Base-by-base conservation (phyloP, 2,329 filamentous ascomycete genomes). In the Diaporthe citriasiana region DNA sequence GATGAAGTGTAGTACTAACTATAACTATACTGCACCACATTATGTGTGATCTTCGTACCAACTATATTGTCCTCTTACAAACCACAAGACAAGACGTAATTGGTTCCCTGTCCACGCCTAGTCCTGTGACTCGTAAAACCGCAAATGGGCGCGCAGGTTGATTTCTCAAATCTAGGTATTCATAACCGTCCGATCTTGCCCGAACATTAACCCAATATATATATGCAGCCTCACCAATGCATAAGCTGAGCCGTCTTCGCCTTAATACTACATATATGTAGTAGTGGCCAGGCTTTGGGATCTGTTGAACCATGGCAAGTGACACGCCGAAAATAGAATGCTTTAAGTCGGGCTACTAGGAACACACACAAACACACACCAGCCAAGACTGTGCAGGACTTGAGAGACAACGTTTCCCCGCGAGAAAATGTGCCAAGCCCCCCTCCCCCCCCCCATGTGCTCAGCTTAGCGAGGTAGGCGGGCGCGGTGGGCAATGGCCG, bases 241-340 rank as follows among this genome's bases (percentile, higher is more conserved):
- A 66, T 66, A 35, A 66, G 7, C 4, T 6, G 33, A 12, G 33
- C 30, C 1, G n/a, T 19, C 27, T 17, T n/a, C 17, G 19, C 63
- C 45, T n/a, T n/a, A n/a, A 40, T 27, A 19, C 63, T 19, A 1
- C 13, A n/a, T n/a, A n/a, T n/a, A n/a, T n/a, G n/a, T n/a, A n/a
- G n/a, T 38, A 27, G 33, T 51, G 45, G 22, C 38, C 45, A 66
- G 19, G n/a, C 42, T 51, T 50, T 65, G 42, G 22, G 27, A 17
- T 25, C 42, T 19, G 45, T 15, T 30, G 22, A 66, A 66, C 22
- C 42, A 66, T 51, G 15, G 33, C 38, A 53, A 40, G 27, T 66
- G 45, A 66, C 63, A 66, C 45, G n/a, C 13, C 63, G 19, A 51
- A 38, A 66, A 66, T 66, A 66, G 45, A 66, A 51, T n/a, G n/a